Base-by-base conservation (phyloP, 2,329 filamentous ascomycete genomes). In the Harringtonia lauricola region DNA sequence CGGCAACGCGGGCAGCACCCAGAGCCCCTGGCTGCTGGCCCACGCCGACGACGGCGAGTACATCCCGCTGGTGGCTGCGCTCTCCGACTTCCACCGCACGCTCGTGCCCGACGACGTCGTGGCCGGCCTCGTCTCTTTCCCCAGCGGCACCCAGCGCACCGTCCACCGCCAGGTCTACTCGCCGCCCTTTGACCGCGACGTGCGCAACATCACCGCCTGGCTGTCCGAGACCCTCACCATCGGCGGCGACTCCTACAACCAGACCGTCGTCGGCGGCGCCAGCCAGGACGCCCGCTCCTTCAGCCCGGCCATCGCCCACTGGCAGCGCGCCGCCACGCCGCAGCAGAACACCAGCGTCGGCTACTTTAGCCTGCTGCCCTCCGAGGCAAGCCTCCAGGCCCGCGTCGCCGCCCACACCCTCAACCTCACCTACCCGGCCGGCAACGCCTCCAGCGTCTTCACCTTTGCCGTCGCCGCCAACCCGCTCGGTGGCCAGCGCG, bases 241-340 rank as follows among this genome's bases (percentile, higher is more conserved):
- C 47, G 78, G 78, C 31, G 74, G 71, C 0, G 70, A 77, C 52
- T 71, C 73, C 0, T 78, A 76, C 50, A 64, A 71, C 13, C 68
- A 80, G 55, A 70, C 64, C 35, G 66, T 68, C 2, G 56, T 79
- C 7, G 77, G 76, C 10, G 78, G 77, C 0, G 69, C 71, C 6
- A 63, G 67, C 1, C 64, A 64, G 41, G 72, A 70, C 36, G 66
- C 66, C 6, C 63, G 56, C 8, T 66, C 70, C 0, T 81, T 77
- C 56, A 79, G 72, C 46, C 77, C 77, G 0, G 71, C 72, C 0
- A 70, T 81, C 7, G 65, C 75, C 0, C 77, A 81, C 51, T 81
- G 77, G 78, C 18, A 10, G 15, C 47, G 49, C 14, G 54, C 63
- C 15, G 64, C 26, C 8, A 34, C 34, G 2, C 2, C n/a, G 6